Conservation (phyloP, 208 protist species). For the Plasmodiophora brassicae region DNA sequence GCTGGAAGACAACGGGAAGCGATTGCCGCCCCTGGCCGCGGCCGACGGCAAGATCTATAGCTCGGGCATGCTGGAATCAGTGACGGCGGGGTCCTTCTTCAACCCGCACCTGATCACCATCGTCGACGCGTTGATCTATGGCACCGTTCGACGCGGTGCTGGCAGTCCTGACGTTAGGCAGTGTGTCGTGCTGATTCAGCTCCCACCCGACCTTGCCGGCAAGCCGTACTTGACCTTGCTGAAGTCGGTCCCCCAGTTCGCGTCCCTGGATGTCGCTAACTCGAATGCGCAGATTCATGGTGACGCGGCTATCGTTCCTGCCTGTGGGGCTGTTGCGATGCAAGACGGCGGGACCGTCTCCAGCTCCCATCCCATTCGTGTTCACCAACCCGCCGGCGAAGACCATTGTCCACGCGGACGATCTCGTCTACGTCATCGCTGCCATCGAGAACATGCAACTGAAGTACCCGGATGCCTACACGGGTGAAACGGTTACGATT, state of each 20-base stretch:
- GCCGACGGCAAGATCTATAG: conserved; percentile 28
- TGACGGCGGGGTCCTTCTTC: conserved; percentile 22
- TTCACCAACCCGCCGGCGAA: conserved; percentile 12
- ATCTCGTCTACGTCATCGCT: conserved; percentile 3
- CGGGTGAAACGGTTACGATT: neutral
- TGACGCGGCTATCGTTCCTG: too few species aligned
- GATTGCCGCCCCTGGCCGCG: neutral
- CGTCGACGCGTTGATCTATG: conserved; percentile 13
- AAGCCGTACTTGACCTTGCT: neutral
- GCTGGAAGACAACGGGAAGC: neutral
- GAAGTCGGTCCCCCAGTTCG: neutral
- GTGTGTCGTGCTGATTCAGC: neutral
- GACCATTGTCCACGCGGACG: neutral
- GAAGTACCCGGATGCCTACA: neutral
- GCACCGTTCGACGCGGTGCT: neutral
- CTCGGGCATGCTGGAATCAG: conserved; percentile 3
- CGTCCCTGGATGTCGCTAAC: too few species aligned
- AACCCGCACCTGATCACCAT: conserved; percentile 27
- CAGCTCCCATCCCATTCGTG: neutral
- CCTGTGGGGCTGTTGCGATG: conserved; percentile 16
- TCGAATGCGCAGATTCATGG: neutral
- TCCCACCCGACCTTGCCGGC: neutral
- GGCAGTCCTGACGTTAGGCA: neutral
- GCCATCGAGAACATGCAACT: neutral
- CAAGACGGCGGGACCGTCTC: neutral